phyloP scores from a whole-genome alignment of 257 asterid species.

The Salvia rosmarinus region DNA sequence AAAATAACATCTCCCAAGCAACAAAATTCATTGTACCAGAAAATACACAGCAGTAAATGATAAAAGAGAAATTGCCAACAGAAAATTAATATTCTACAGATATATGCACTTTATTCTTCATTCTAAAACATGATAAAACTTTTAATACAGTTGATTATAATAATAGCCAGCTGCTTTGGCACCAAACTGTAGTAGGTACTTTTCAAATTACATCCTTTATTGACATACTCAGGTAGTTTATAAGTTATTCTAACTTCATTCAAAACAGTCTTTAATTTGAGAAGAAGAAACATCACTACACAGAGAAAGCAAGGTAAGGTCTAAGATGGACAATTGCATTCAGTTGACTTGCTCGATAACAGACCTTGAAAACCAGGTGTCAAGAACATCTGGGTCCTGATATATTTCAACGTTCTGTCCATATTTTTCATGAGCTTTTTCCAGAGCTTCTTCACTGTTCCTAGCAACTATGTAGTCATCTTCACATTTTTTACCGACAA shows the following conservation, averaged over 20 bases:
- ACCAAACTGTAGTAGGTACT: neutral
- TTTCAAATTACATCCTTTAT: slow-evolving; percentile 15
- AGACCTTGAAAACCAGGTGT: slow-evolving; percentile 99
- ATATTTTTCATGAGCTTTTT: slow-evolving; percentile 71
- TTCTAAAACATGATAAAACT: slow-evolving; percentile 1
- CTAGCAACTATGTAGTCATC: slow-evolving; percentile 93
- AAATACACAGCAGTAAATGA: slow-evolving; percentile 7
- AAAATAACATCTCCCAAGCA: slow-evolving; percentile 19
- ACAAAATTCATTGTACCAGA: slow-evolving; percentile 16
- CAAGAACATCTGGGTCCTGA: slow-evolving; percentile 98
- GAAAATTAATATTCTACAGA: neutral
- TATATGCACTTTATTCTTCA: neutral
- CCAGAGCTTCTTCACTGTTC: slow-evolving; percentile 80
- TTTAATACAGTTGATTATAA: neutral
- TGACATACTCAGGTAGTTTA: neutral
- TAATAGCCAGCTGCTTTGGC: slow-evolving; percentile 16
- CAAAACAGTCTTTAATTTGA: neutral
- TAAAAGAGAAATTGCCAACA: neutral
- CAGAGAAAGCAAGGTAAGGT: slow-evolving; percentile 23
- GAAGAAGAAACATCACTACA: slow-evolving; percentile 6
- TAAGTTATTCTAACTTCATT: neutral
- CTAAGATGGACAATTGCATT: slow-evolving; percentile 16
- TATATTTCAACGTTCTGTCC: slow-evolving; percentile 80
- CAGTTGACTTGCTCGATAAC: slow-evolving; percentile 26
- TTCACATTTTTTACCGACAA: slow-evolving; percentile 82